Conservation (phyloP, 495 filamentous ascomycete genomes). For the Rusavskia elegans region DNA sequence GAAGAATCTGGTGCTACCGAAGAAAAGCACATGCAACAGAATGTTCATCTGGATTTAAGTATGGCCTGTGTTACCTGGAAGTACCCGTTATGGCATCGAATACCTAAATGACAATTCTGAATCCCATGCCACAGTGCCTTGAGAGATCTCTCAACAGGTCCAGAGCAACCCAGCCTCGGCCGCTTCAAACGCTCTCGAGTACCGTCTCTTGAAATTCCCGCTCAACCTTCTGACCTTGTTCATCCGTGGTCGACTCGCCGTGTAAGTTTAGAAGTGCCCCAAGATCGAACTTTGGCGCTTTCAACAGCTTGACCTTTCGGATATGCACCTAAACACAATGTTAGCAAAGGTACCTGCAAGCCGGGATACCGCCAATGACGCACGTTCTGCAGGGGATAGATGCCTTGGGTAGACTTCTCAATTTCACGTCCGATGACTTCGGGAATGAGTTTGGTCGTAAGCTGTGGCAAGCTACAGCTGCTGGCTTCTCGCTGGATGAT, state of each 20-base stretch:
- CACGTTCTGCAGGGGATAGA: slow-evolving; percentile 98
- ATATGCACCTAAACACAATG: slow-evolving; percentile 73
- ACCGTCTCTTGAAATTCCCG: slow-evolving; percentile 97
- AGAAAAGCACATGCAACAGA: background rate
- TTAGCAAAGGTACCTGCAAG: slow-evolving; percentile 2
- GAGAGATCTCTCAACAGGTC: background rate
- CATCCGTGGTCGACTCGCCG: slow-evolving; percentile 91
- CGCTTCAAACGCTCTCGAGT: slow-evolving; percentile 37
- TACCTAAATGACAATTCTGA: background rate
- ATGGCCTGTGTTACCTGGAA: background rate
- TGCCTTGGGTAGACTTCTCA: slow-evolving; percentile 97
- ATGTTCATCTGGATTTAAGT: background rate
- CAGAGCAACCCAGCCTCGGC: slow-evolving; percentile 24
- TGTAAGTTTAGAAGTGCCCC: slow-evolving; percentile 87
- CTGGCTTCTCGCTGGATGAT: slow-evolving; percentile 93
- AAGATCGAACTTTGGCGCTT: slow-evolving; percentile 96
- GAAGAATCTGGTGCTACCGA: background rate
- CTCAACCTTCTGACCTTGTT: slow-evolving; percentile 96
- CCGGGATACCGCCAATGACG: slow-evolving; percentile 21
- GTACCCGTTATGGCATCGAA: background rate
- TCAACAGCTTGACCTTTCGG: slow-evolving; percentile 98
- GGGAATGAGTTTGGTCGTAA: slow-evolving; percentile 94
- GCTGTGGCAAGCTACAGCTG: slow-evolving; percentile 82
- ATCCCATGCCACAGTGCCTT: background rate
- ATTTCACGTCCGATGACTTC: slow-evolving; percentile 99